Conservation (phyloP, 2,329 filamentous ascomycete species). For the Sarocladiaceae sp. region DNA sequence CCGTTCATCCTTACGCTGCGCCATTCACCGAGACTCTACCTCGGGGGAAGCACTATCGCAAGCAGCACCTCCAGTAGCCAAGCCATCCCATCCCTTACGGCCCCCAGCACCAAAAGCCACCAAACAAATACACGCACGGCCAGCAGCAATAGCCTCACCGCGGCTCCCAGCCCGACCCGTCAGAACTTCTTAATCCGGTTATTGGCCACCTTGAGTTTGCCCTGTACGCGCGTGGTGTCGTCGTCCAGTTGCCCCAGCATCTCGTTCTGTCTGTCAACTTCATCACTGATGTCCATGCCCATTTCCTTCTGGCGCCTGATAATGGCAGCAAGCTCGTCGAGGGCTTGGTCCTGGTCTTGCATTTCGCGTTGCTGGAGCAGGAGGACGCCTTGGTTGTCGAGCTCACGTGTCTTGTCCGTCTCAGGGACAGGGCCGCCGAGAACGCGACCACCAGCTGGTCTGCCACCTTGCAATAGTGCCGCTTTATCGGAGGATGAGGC, state of each 20-base stretch:
- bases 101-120: constrained; percentile 22
- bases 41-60: neutral
- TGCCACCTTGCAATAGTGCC: constrained; percentile 35
- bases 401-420: constrained; percentile 68
- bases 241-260: constrained; percentile 62
- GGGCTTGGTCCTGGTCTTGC: constrained; percentile 65
- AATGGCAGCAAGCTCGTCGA: constrained; percentile 61
- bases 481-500: constrained; percentile 43
- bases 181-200: constrained; percentile 62
- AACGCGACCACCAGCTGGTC: constrained; percentile 50
- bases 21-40: neutral
- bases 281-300: constrained; percentile 68
- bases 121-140: constrained; percentile 24
- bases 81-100: constrained; percentile 15
- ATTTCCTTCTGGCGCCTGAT: constrained; percentile 71
- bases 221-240: constrained; percentile 58
- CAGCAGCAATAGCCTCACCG: constrained; percentile 22
- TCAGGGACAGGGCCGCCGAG: constrained; percentile 67
- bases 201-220: constrained; percentile 70
- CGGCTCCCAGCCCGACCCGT: constrained; percentile 23
- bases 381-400: constrained; percentile 69
- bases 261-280: constrained; percentile 64
- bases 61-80: constrained; percentile 12
- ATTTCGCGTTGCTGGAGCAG: constrained; percentile 70
- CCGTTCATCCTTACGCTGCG: too few relatives aligned